Evolutionary conservation across 305 asterid species (phyloP).

Genomic region (Striga hermonthica): DNA sequence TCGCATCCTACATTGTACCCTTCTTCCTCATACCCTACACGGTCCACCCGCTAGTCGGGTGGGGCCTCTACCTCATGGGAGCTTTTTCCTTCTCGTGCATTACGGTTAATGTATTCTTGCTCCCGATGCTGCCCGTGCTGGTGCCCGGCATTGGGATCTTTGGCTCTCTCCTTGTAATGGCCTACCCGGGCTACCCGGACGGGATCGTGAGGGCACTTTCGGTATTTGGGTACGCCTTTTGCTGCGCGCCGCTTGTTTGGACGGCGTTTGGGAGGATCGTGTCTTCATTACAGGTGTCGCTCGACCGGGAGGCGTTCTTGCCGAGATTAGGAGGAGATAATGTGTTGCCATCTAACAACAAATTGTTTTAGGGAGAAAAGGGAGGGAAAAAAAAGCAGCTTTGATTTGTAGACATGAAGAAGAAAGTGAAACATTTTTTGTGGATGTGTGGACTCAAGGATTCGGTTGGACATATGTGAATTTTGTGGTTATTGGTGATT

Average conservation of each 20-base stretch:
- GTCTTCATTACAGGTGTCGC: slow-evolving; percentile 57
- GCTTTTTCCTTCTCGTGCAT: slow-evolving; percentile 52
- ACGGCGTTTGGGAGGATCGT: slow-evolving; percentile 44
- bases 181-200: slow-evolving; percentile 68
- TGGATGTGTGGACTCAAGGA: too few species aligned
- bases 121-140: slow-evolving; percentile 65
- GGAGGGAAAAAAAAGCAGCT: background rate
- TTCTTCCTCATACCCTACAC: slow-evolving; percentile 73
- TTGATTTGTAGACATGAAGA: too few species aligned
- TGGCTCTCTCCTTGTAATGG: slow-evolving; percentile 75
- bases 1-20: slow-evolving; percentile 66
- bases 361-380: slow-evolving; percentile 44
- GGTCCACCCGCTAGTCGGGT: slow-evolving; percentile 73
- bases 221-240: slow-evolving; percentile 69
- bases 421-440: too few species aligned
- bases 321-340: slow-evolving; percentile 66
- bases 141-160: slow-evolving; percentile 63
- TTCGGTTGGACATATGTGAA: too few species aligned
- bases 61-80: slow-evolving; percentile 78
- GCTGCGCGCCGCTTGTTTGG: slow-evolving; percentile 63
- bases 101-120: slow-evolving; percentile 54
- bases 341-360: slow-evolving; percentile 55
- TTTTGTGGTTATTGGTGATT: too few species aligned
- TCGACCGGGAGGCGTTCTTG: slow-evolving; percentile 78
- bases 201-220: slow-evolving; percentile 79